Conservation (phyloP, 129 eudicot genomes). For the Dittrichia graveolens region DNA sequence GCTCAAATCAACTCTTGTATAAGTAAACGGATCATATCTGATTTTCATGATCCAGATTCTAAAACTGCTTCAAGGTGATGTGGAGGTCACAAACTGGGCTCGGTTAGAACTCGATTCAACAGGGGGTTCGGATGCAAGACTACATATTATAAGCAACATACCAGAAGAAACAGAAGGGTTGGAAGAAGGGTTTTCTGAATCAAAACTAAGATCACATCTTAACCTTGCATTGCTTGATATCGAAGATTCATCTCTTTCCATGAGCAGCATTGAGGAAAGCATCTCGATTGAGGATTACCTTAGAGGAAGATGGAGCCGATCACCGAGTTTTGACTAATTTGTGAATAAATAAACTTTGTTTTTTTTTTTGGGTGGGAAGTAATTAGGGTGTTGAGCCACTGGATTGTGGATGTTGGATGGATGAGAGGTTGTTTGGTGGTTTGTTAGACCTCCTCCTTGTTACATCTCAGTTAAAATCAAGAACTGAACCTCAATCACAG, state of each 20-base stretch:
- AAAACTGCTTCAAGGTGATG: conserved; percentile 83
- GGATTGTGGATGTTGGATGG: conserved; percentile 47
- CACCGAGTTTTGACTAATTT: conserved; percentile 78
- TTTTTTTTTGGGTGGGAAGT: neutral
- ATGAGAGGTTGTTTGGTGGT: conserved; percentile 69
- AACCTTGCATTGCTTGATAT: conserved; percentile 88
- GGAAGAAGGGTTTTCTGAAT: conserved; percentile 53
- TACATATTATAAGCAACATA: conserved; percentile 37
- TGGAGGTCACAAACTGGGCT: conserved; percentile 73
- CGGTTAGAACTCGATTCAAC: conserved; percentile 61
- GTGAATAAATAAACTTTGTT: conserved; percentile 6
- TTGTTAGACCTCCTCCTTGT: conserved; percentile 57
- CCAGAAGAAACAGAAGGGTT: conserved; percentile 51
- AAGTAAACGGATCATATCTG: too few species aligned
- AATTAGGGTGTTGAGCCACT: conserved; percentile 21
- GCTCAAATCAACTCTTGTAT: too few species aligned
- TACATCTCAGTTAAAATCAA: conserved; percentile 18
- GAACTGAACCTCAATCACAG: conserved; percentile 39
- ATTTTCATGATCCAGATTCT: conserved; percentile 42
- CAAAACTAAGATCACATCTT: conserved; percentile 71
- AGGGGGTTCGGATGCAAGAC: conserved; percentile 41
- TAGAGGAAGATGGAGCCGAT: conserved; percentile 86
- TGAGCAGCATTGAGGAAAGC: conserved; percentile 77
- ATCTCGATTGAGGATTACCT: conserved; percentile 80
- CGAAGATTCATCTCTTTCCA: conserved; percentile 68